Conservation (phyloP, 257 asterid genomes). For the Salvia hispanica region DNA sequence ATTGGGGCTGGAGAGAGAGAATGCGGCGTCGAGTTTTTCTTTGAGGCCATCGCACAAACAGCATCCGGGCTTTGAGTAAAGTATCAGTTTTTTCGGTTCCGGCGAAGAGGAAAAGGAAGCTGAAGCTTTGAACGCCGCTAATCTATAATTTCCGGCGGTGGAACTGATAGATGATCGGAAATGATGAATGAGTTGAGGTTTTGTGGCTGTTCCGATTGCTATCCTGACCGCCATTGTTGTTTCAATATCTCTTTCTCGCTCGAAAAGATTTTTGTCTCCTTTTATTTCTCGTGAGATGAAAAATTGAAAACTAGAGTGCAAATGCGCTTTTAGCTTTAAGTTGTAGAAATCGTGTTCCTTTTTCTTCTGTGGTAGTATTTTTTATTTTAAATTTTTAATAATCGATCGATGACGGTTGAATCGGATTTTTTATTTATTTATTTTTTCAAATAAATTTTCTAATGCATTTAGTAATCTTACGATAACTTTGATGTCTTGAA, state of each 20-base stretch:
- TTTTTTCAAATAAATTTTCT: too few species aligned
- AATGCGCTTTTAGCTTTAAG: neutral
- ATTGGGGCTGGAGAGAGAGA: conserved; percentile 57
- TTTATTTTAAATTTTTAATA: too few species aligned
- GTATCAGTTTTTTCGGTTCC: conserved; percentile 53
- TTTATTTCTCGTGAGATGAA: neutral
- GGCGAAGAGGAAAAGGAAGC: conserved; percentile 50
- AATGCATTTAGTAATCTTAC: too few species aligned
- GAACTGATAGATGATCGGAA: conserved; percentile 33
- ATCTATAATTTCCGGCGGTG: conserved; percentile 23
- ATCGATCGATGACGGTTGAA: too few species aligned
- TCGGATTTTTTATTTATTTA: too few species aligned
- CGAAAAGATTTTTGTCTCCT: neutral
- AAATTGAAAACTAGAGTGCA: neutral
- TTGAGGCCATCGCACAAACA: conserved; percentile 99
- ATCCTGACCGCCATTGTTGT: conserved; percentile 41
- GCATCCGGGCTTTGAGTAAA: conserved; percentile 97
- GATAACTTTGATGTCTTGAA: too few species aligned
- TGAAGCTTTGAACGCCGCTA: conserved; percentile 32
- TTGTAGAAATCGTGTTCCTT: too few species aligned
- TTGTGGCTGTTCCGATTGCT: conserved; percentile 45
- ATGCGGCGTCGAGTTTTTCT: conserved; percentile 83
- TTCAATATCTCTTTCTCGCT: neutral
- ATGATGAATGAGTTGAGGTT: conserved; percentile 37
- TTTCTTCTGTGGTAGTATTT: too few species aligned